Base-by-base conservation (phyloP, 768 basidiomycete species). In the Termitomyces sp. region DNA sequence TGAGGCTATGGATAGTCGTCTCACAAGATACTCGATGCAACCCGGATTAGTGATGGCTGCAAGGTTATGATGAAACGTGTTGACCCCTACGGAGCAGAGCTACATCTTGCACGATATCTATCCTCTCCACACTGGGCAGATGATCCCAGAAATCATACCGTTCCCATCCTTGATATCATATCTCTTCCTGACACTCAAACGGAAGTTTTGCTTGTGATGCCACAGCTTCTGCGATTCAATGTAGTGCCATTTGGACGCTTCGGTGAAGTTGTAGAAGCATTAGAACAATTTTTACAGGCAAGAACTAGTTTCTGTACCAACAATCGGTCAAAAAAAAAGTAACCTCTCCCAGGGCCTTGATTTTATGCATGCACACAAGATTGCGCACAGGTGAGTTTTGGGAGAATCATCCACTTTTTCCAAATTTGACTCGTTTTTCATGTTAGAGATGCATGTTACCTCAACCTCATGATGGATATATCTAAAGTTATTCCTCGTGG, bases 101-200 rank as follows among this genome's bases (percentile, higher is more conserved):
- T 46, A 45, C 22, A 45, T 67, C 31, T 45, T 62, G 47, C 55
- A 47, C 18, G 11, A 45, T 58, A 63, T 61, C 51, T 70, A 15
- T 58, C 58, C 34, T 61, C 62, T 9, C 47, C 57, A 30, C 55
- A 54, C 12, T n/a, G 59, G 18, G 51, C 36, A 1, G 20, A 30
- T 6, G 66, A 70, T 55, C 57, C 66, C 20, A 36, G 66, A 15
- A 72, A 70, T 51, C 64, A 61, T 45, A 53, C 62, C 15, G 65
- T 68, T 8, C 69, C 66, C 5, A 44, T 72, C 9, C 60, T 68
- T 0, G 68, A 68, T 20, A 47, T 66, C 6, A 59, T 72, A 18
- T 59, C 59, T 2, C 24, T 67, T 5, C 68, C 70, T 24, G 60
- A 60, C 45, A 53, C 60, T 39, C 47, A 59, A 12, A 42, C 37